Evolutionary conservation across 768 basidiomycete genomes (phyloP).

Genomic region (Termitomyces bulborhizus): DNA sequence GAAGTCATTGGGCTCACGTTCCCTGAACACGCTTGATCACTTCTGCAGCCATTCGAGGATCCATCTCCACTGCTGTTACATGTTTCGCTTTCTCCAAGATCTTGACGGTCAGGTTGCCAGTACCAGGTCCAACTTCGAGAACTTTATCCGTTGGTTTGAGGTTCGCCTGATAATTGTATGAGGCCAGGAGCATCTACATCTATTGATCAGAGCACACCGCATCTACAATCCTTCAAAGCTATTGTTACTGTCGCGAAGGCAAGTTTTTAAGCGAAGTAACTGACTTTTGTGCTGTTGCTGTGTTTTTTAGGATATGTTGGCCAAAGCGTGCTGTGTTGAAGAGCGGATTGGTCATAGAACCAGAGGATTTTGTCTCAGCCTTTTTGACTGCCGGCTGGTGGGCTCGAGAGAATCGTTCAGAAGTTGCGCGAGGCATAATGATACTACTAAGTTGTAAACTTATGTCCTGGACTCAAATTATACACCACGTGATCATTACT

Average conservation of each 20-base stretch:
- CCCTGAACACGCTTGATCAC: conserved; percentile 96
- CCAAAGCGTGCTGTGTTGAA: conserved; percentile 96
- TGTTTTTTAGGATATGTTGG: conserved; percentile 96
- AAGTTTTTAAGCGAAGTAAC: conserved; percentile 15
- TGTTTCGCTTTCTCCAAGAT: conserved; percentile 92
- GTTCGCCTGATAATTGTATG: conserved; percentile 55
- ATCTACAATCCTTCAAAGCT: conserved; percentile 34
- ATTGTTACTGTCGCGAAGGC: conserved; percentile 1
- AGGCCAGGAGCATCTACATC: neutral
- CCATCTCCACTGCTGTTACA: conserved; percentile 94
- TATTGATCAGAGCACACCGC: conserved; percentile 24
- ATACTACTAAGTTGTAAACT: neutral
- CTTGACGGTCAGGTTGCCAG: conserved; percentile 90
- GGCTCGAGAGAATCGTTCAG: conserved; percentile 62
- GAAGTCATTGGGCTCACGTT: conserved; percentile 54
- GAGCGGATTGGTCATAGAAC: conserved; percentile 71
- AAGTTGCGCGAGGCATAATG: conserved; percentile 74
- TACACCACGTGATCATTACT: neutral
- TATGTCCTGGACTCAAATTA: neutral
- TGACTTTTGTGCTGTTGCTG: conserved; percentile 84
- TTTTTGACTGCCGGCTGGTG: conserved; percentile 59
- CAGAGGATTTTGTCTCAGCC: conserved; percentile 36
- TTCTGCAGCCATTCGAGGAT: conserved; percentile 98
- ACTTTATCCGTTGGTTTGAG: conserved; percentile 93
- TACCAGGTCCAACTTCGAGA: conserved; percentile 96